Base-by-base conservation (phyloP, 345 rosid species). In the Nasturtium officinale region DNA sequence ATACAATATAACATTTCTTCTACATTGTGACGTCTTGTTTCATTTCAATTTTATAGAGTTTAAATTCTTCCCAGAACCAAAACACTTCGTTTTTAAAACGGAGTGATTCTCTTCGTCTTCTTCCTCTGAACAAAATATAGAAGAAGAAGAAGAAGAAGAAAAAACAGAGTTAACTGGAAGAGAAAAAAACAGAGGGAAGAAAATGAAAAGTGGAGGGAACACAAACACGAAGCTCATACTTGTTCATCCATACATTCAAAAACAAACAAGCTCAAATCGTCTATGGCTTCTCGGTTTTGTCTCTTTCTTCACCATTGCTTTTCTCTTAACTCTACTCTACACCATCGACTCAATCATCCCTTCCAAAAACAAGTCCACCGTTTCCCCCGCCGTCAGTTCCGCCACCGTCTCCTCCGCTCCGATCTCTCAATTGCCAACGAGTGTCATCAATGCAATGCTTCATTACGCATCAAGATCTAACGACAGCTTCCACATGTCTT, bases 141-240 rank as follows among this genome's bases (percentile, higher is more conserved):
- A 23, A 23, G 2, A 23, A 23, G 25, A n/a, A n/a, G n/a, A n/a
- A n/a, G 32, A 5, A 54, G 23, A n/a, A 18, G 30, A 48, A 57
- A 59, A 18, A 42, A 35, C 55, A 51, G 30, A 65, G 48, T 43
- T n/a, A n/a, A 43, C 48, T 43, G 46, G 7, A 42, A 38, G 13
- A 13, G 13, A 2, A 26, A 9, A 15, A 57, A 10, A 12, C 40
- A 48, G 26, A 57, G 17, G n/a, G 21, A 32, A 38, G 45, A 30
- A 78, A 47, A 92, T 87, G 96, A 94, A 88, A 87, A 88, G 72
- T 84, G 78, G 59, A 73, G 86, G 79, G 78, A 78, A 60, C 79
- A 81, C 75, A 82, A 94, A 89, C 85, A 89, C 97, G 1, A 94
- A 89, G 82, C 91, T 94, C 30, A 94, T 94, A 74, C 96, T 94